Percentiles rank a stretch among this genome's conserved stretches.
phyloP scores from a whole-genome alignment of 495 filamentous ascomycete genomes.

The Penicillium salamii region DNA sequence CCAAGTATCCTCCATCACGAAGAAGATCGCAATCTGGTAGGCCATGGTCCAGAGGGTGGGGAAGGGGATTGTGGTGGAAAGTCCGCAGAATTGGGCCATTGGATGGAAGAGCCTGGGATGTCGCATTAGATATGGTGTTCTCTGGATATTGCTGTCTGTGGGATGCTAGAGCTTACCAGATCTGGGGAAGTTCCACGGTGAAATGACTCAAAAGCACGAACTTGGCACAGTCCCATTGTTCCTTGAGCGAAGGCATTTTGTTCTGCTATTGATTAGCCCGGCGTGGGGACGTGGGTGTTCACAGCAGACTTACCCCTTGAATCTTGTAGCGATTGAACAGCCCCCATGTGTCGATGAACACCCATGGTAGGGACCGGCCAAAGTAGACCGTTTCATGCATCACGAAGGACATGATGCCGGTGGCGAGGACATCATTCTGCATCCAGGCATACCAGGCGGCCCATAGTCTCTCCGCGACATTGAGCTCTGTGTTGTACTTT shows the following conservation, averaged over 20 bases:
- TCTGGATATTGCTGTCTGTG: no score
- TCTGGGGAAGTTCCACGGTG: constrained; percentile 96
- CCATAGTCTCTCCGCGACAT: constrained; percentile 81
- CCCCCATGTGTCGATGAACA: constrained; percentile 84
- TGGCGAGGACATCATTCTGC: constrained; percentile 94
- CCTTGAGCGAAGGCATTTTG: constrained; percentile 83
- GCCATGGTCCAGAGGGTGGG: constrained; percentile 80
- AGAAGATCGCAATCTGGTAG: constrained; percentile 90
- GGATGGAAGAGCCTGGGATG: constrained; percentile 82
- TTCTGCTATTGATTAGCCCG: constrained; percentile 44
- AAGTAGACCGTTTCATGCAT: constrained; percentile 97
- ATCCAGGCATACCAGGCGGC: constrained; percentile 98
- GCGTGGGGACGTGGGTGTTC: not conserved
- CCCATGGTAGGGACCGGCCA: constrained; percentile 87
- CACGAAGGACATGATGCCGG: constrained; percentile 92
- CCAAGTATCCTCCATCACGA: constrained; percentile 95
- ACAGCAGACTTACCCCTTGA: constrained; percentile 62
- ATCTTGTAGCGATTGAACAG: constrained; percentile 92
- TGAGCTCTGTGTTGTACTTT: constrained; percentile 83
- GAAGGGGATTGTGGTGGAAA: constrained; percentile 87
- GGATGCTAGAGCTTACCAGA: constrained; percentile 59
- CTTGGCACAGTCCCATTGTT: constrained; percentile 92
- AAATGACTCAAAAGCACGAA: constrained; percentile 91
- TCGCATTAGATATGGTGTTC: no score
- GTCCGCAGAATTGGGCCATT: constrained; percentile 90